phyloP scores from a whole-genome alignment of 106 monocot species.

The Alisma plantagoaquatica region DNA sequence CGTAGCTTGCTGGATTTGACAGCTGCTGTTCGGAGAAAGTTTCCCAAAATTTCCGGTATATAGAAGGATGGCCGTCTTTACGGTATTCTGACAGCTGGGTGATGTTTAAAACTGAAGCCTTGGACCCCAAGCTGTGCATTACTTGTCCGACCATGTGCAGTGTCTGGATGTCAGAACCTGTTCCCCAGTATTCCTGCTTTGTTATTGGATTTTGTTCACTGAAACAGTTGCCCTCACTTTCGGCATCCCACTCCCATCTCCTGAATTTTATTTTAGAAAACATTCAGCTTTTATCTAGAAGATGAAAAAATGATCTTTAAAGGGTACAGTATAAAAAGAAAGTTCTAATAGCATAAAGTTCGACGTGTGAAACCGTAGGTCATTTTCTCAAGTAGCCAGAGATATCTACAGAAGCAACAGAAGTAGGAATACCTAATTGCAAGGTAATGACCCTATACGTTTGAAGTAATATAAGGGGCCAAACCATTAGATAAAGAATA shows the following conservation, averaged over 20 bases:
- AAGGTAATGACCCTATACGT: too few relatives aligned
- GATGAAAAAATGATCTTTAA: too few relatives aligned
- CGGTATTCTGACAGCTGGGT: conserved; percentile 77
- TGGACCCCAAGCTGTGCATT: conserved; percentile 19
- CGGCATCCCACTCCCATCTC: conserved; percentile 59
- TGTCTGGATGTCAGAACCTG: conserved; percentile 48
- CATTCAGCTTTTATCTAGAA: too few relatives aligned
- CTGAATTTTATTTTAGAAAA: conserved; percentile 33
- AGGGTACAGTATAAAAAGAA: too few relatives aligned
- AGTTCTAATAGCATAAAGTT: too few relatives aligned
- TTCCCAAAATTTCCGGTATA: conserved; percentile 79
- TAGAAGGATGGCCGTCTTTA: conserved; percentile 76
- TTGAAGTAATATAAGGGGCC: too few relatives aligned
- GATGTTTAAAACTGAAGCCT: conserved; percentile 61
- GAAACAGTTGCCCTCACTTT: conserved; percentile 61
- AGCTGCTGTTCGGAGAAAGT: conserved; percentile 34
- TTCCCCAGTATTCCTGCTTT: conserved; percentile 51
- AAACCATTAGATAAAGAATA: too few relatives aligned
- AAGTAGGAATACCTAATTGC: too few relatives aligned
- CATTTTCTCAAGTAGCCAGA: too few relatives aligned
- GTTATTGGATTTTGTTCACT: conserved; percentile 36
- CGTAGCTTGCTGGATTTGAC: conserved; percentile 50
- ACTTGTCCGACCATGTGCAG: conserved; percentile 41
- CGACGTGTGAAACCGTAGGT: too few relatives aligned
- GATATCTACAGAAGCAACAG: too few relatives aligned